Evolutionary conservation across 176 grass and related monocot genomes (phyloP).

Genomic region (Aegilops umbellulata): DNA sequence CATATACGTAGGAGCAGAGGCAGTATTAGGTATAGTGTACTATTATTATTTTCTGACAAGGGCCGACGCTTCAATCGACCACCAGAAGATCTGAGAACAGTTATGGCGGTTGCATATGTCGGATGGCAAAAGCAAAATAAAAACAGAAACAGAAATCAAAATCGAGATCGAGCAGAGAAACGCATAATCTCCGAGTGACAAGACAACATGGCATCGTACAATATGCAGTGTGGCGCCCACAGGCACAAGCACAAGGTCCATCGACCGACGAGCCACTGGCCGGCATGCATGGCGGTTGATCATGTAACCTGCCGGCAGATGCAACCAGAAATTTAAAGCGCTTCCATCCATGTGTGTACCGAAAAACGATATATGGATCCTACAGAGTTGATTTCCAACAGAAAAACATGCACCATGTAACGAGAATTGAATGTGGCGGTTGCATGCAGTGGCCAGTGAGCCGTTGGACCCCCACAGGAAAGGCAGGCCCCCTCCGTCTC

Average conservation of each 20-base stretch:
- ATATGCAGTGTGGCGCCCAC: neutral
- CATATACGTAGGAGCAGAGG: too few relatives aligned
- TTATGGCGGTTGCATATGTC: neutral
- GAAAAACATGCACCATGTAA: conserved; percentile 17
- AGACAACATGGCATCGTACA: neutral
- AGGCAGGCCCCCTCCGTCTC: neutral
- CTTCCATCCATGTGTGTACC: conserved; percentile 4
- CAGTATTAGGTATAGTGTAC: too few relatives aligned
- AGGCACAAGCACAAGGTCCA: neutral
- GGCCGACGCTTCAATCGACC: neutral
- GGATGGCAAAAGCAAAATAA: neutral
- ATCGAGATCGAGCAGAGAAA: neutral
- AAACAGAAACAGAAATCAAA: too few relatives aligned
- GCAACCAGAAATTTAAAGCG: conserved; percentile 26
- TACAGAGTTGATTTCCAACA: neutral
- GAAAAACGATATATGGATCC: neutral
- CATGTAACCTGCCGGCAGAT: conserved; percentile 10
- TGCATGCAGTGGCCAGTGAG: neutral
- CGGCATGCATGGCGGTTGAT: conserved; percentile 13
- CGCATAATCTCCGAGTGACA: neutral
- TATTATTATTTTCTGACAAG: neutral
- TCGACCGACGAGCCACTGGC: neutral
- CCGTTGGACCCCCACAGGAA: neutral
- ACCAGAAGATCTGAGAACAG: conserved; percentile 2
- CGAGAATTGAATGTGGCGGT: conserved; percentile 20